Evolutionary conservation across 2,329 filamentous ascomycete genomes (phyloP).

Genomic region (Dothistroma pini): DNA sequence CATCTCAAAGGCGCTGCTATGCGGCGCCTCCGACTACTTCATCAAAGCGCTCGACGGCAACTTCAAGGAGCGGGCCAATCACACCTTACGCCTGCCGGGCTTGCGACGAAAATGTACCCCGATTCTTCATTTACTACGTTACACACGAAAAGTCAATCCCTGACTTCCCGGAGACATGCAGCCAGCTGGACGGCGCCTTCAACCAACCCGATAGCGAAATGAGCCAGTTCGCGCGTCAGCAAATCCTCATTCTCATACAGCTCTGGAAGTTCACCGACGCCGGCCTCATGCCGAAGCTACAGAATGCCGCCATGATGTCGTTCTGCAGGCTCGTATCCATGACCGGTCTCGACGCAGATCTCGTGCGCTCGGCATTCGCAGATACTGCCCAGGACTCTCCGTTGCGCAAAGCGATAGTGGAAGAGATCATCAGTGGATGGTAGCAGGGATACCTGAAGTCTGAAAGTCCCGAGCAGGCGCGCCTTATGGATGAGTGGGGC

Average conservation of each 20-base stretch:
- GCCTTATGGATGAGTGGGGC: neutral
- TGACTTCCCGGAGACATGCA: neutral
- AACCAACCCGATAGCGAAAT: neutral
- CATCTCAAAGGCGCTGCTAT: slow-evolving; percentile 6
- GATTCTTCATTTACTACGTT: slow-evolving; percentile 6
- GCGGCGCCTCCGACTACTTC: slow-evolving; percentile 3
- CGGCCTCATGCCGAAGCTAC: neutral
- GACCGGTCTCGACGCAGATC: neutral
- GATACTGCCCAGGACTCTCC: neutral
- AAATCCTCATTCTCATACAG: neutral
- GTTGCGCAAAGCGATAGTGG: neutral
- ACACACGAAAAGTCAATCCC: neutral
- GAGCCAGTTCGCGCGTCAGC: neutral
- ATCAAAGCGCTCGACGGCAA: neutral
- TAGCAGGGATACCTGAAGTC: neutral
- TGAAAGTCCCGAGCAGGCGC: too few species aligned
- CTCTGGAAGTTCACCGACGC: slow-evolving; percentile 4
- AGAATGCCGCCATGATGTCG: slow-evolving; percentile 4
- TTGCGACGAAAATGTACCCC: slow-evolving; percentile 1
- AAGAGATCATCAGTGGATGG: neutral
- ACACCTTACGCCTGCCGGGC: neutral
- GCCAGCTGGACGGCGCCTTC: neutral
- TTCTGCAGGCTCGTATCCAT: neutral
- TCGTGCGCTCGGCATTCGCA: neutral
- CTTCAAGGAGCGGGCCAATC: neutral